phyloP scores from a whole-genome alignment of 768 basidiomycete species.

The Crepidotus variabilis region DNA sequence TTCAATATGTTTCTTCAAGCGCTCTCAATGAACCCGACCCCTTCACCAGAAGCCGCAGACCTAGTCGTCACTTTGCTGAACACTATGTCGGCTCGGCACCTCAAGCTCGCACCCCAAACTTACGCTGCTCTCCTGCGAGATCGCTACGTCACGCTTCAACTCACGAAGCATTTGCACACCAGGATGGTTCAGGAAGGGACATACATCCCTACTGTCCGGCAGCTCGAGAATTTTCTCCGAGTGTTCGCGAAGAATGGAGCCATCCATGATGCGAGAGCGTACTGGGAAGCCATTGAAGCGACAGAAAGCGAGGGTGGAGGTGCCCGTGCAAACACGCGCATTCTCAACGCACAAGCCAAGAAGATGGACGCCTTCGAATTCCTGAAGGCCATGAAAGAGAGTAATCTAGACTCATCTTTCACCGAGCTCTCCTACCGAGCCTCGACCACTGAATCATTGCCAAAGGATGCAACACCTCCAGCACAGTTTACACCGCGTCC shows the following conservation, averaged over 20 bases:
- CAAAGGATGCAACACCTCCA: neutral
- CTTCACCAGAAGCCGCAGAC: conserved; percentile 34
- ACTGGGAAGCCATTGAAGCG: conserved; percentile 34
- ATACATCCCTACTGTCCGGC: conserved; percentile 33
- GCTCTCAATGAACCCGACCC: conserved; percentile 37
- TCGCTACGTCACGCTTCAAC: conserved; percentile 45
- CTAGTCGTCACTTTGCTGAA: conserved; percentile 37
- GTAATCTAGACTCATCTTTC: neutral
- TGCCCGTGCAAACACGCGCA: conserved; percentile 37
- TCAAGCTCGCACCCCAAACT: conserved; percentile 37
- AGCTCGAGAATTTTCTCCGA: conserved; percentile 47
- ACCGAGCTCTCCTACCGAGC: too few relatives aligned
- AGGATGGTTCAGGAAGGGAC: conserved; percentile 36
- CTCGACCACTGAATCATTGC: neutral
- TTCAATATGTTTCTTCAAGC: conserved; percentile 56
- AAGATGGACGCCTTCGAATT: conserved; percentile 44
- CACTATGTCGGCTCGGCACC: conserved; percentile 43
- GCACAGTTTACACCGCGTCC: conserved; percentile 21
- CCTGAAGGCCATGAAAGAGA: conserved; percentile 20
- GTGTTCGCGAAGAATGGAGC: conserved; percentile 42
- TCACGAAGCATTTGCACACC: conserved; percentile 43
- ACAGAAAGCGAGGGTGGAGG: conserved; percentile 10
- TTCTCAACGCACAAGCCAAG: conserved; percentile 38
- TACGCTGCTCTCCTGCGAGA: conserved; percentile 45
- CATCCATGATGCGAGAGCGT: conserved; percentile 36